phyloP scores from a whole-genome alignment of 2,329 filamentous ascomycete species.

The Fusarium penzigii region DNA sequence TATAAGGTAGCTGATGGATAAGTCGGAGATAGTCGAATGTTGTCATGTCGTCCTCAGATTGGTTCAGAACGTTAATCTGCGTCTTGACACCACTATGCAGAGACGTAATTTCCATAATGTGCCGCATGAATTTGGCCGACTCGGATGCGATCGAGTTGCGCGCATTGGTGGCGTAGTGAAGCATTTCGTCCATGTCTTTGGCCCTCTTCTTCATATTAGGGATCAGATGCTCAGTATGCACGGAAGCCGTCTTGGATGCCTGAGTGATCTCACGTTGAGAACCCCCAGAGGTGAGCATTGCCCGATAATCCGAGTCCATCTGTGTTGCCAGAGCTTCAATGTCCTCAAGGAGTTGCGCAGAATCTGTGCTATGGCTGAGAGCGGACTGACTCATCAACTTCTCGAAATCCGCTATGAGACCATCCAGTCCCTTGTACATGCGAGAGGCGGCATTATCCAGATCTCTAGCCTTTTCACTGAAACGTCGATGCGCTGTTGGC shows the following conservation, averaged over 20 bases:
- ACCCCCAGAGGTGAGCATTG: slow-evolving; percentile 68
- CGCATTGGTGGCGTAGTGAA: slow-evolving; percentile 60
- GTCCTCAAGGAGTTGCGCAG: slow-evolving; percentile 73
- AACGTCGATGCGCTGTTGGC: slow-evolving; percentile 57
- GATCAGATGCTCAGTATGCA: slow-evolving; percentile 63
- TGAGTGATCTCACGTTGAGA: slow-evolving; percentile 62
- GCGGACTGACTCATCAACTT: slow-evolving; percentile 56
- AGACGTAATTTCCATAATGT: slow-evolving; percentile 77
- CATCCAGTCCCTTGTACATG: slow-evolving; percentile 63
- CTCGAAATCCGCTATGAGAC: slow-evolving; percentile 64
- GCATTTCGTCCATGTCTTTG: slow-evolving; percentile 62
- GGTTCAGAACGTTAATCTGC: slow-evolving; percentile 70
- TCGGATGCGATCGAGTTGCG: slow-evolving; percentile 68
- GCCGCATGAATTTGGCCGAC: slow-evolving; percentile 75
- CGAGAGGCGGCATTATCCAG: slow-evolving; percentile 61
- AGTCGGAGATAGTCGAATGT: slow-evolving; percentile 79
- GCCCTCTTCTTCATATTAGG: slow-evolving; percentile 58
- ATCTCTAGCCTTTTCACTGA: slow-evolving; percentile 59
- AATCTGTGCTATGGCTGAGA: slow-evolving; percentile 61
- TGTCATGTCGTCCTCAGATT: slow-evolving; percentile 74
- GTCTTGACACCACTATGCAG: slow-evolving; percentile 71
- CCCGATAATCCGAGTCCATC: slow-evolving; percentile 82
- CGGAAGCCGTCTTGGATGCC: slow-evolving; percentile 63
- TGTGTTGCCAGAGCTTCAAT: slow-evolving; percentile 85
- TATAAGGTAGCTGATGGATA: slow-evolving; percentile 79